These are phyloP conservation scores for Paracorniculantispora psalliotae DNA, from an alignment of 2,329 filamentous ascomycete genomes.

Conservation along the genomic window DNA sequence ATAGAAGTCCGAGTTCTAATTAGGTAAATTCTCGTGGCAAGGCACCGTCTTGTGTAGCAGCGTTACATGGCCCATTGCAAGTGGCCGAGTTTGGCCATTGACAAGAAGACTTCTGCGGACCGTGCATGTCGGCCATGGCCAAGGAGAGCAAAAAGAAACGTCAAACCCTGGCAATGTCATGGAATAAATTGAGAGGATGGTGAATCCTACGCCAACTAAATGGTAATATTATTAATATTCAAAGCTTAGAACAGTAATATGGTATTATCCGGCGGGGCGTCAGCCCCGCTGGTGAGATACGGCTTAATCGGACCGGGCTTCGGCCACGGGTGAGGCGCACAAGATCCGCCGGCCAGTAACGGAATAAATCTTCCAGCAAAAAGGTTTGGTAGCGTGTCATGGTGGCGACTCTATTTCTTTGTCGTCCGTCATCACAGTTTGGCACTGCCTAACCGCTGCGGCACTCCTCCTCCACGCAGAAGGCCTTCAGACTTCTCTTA, in stretches of 20 bases:
- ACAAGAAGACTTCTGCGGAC: not conserved
- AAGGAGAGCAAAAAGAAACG: not conserved
- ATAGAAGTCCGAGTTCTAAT: not conserved
- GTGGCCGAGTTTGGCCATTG: not conserved
- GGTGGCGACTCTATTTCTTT: too few relatives aligned
- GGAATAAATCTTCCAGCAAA: not conserved
- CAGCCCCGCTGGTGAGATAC: constrained; percentile 4
- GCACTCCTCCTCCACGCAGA: too few relatives aligned
- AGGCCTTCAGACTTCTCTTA: too few relatives aligned
- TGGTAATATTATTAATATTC: constrained; percentile 9
- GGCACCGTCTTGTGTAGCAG: too few relatives aligned
- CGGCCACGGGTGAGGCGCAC: not conserved
- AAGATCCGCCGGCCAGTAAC: not conserved
- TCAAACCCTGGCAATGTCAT: not conserved
- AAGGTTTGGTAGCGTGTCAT: too few relatives aligned
- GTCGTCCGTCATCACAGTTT: too few relatives aligned
- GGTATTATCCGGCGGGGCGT: not conserved
- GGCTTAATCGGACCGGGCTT: constrained; percentile 4
- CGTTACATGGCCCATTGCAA: not conserved
- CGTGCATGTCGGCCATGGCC: not conserved
- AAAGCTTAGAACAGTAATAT: constrained; percentile 7
- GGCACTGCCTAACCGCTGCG: too few relatives aligned
- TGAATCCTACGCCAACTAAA: not conserved
- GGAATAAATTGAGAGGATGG: not conserved
- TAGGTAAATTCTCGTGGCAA: not conserved